Conservation (phyloP, 169 alveolate species). For the Cryptosporidium xiaoi region DNA sequence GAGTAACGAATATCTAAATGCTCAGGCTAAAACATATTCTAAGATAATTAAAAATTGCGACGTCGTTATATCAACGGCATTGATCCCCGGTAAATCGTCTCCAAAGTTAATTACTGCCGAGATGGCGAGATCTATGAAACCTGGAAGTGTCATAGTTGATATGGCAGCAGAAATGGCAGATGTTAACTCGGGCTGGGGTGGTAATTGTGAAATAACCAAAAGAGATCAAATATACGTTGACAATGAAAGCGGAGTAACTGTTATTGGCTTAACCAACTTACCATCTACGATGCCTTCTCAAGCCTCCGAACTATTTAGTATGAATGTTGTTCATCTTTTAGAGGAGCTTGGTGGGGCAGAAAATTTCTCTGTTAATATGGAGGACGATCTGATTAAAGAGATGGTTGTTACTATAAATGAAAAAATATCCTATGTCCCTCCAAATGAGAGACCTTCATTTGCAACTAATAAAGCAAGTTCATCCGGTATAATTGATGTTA, state of each 20-base stretch:
- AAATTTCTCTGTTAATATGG: slow-evolving; percentile 79
- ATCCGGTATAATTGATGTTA: background rate
- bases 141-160: slow-evolving; percentile 91
- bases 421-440: slow-evolving; percentile 77
- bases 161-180: slow-evolving; percentile 89
- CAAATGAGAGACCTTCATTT: slow-evolving; percentile 69
- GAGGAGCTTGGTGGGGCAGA: slow-evolving; percentile 85
- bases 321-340: slow-evolving; percentile 84
- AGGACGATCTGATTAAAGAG: slow-evolving; percentile 81
- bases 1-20: slow-evolving; percentile 80
- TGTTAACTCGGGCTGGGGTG: slow-evolving; percentile 84
- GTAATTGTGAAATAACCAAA: slow-evolving; percentile 86
- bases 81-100: slow-evolving; percentile 91
- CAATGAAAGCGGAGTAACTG: slow-evolving; percentile 85
- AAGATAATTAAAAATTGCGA: slow-evolving; percentile 87
- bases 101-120: slow-evolving; percentile 88
- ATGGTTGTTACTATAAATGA: slow-evolving; percentile 81
- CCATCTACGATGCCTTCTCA: slow-evolving; percentile 89
- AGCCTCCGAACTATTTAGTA: slow-evolving; percentile 86
- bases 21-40: slow-evolving; percentile 84
- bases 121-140: slow-evolving; percentile 86
- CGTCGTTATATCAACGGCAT: slow-evolving; percentile 91
- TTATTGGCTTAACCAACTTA: slow-evolving; percentile 89
- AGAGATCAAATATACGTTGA: slow-evolving; percentile 81
- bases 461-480: slow-evolving; percentile 32